phyloP scores from a whole-genome alignment of 2,329 filamentous ascomycete species.

The Fusarium transvaalense region DNA sequence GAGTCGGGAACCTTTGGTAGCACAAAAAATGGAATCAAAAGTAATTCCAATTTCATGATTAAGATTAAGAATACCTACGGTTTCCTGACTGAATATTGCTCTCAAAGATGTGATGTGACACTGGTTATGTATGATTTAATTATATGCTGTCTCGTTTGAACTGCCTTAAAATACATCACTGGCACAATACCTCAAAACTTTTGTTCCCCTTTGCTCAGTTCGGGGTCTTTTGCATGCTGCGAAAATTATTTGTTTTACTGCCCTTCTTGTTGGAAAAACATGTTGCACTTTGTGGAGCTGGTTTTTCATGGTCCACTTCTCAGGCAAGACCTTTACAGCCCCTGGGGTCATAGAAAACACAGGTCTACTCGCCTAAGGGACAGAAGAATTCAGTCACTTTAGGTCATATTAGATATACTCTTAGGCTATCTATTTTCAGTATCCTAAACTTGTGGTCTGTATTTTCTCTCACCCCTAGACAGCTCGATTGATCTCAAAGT shows the following conservation, averaged over 20 bases:
- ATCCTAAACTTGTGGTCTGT: too few species aligned
- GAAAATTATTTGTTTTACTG: not conserved
- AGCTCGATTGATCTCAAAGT: not conserved
- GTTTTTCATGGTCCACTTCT: not conserved
- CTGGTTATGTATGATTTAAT: conserved; percentile 3
- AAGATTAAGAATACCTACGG: conserved; percentile 43
- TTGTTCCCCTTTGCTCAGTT: not conserved
- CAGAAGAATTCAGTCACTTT: too few species aligned
- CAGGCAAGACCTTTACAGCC: too few species aligned
- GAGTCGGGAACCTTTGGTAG: conserved; percentile 51
- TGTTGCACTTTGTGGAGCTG: not conserved
- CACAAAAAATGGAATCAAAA: conserved; percentile 52
- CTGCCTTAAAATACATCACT: not conserved
- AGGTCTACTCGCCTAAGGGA: too few species aligned
- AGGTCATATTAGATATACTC: too few species aligned
- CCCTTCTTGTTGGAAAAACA: not conserved
- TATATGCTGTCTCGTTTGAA: too few species aligned
- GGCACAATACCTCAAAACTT: not conserved
- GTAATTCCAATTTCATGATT: conserved; percentile 48
- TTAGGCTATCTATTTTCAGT: too few species aligned
- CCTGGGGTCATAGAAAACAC: too few species aligned
- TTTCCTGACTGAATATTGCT: conserved; percentile 38
- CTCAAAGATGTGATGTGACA: not conserved
- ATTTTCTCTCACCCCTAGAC: too few species aligned
- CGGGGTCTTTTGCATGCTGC: not conserved